These are phyloP conservation scores for Globisporangium paroecandrum DNA, from an alignment of 352 stramenopile genomes.

Conservation along the genomic window DNA sequence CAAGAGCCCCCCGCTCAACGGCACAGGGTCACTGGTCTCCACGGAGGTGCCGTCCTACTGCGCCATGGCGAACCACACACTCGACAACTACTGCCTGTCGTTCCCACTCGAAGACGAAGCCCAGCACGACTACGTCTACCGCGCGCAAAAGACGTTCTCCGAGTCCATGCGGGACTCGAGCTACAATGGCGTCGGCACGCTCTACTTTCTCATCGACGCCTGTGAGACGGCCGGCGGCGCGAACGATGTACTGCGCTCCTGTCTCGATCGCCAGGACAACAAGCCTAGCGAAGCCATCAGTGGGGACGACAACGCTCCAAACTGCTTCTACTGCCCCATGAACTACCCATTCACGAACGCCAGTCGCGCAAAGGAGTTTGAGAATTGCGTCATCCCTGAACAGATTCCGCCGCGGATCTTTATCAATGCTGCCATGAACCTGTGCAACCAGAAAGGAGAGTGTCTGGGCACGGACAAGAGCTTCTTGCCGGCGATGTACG, in stretches of 20 bases:
- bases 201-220: constrained; percentile 52
- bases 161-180: constrained; percentile 1
- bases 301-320: neutral
- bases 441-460: constrained; percentile 37
- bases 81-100: constrained; percentile 48
- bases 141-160: constrained; percentile 28
- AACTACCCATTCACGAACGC: neutral
- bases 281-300: neutral
- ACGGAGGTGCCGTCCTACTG: constrained; percentile 32
- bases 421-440: constrained; percentile 47
- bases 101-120: constrained; percentile 42
- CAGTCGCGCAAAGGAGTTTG: neutral
- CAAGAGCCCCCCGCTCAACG: constrained; percentile 10
- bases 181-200: constrained; percentile 21
- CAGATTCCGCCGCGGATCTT: constrained; percentile 30
- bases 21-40: constrained; percentile 8
- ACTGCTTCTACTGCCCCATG: neutral
- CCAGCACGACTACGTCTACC: constrained; percentile 34
- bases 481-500: constrained; percentile 33
- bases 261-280: constrained; percentile 24
- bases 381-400: neutral
- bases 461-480: constrained; percentile 27
- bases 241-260: constrained; percentile 49
- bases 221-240: constrained; percentile 51
- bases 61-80: constrained; percentile 46